phyloP scores from a whole-genome alignment of 2,329 filamentous ascomycete species.

The Diaporthe amygdali region DNA sequence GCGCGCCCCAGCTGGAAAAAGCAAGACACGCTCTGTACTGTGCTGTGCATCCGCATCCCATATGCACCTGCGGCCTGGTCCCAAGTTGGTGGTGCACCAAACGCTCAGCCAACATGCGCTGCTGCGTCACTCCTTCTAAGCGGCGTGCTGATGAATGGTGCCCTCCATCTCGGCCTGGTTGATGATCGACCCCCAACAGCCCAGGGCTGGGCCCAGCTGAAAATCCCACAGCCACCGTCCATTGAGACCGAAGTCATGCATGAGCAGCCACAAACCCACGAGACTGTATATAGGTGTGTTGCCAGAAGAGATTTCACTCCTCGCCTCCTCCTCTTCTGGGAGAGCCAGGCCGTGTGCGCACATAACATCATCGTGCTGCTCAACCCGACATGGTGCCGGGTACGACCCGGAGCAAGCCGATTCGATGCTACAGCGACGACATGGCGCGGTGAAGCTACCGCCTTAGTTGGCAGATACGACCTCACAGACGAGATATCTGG shows the following conservation, averaged over 20 bases:
- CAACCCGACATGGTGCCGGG: constrained; percentile 1
- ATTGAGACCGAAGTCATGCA: constrained; percentile 15
- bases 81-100: constrained; percentile 9
- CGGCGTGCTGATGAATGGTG: background rate
- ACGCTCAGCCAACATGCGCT: constrained; percentile 2
- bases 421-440: background rate
- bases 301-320: constrained; percentile 5
- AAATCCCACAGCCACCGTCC: constrained; percentile 15
- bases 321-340: background rate
- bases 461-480: constrained; percentile 7
- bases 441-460: background rate
- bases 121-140: background rate
- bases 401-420: background rate
- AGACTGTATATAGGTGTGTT: constrained; percentile 5
- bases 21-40: background rate
- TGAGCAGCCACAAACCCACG: constrained; percentile 2
- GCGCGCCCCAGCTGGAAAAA: constrained; percentile 9
- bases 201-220: constrained; percentile 20
- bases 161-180: constrained; percentile 1
- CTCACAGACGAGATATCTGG: constrained; percentile 5
- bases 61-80: background rate
- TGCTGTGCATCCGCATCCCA: background rate
- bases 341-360: background rate
- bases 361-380: background rate
- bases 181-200: constrained; percentile 8